phyloP scores from a whole-genome alignment of 352 stramenopile species.

The Phytophthora sp. region DNA sequence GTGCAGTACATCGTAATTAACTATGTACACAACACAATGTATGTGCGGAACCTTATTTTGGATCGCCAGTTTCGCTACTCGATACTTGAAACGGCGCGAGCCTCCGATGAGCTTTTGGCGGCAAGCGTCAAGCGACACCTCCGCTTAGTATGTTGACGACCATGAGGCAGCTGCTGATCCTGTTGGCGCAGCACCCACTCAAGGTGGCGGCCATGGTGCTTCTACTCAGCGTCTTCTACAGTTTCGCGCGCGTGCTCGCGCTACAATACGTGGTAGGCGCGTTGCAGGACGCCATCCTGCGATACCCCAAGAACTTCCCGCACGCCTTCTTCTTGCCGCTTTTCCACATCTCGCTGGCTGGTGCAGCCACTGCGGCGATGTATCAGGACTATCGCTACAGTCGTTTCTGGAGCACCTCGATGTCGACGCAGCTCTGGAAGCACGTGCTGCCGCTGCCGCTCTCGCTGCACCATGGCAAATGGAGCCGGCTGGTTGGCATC shows the following conservation, averaged over 20 bases:
- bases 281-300: conserved; percentile 55
- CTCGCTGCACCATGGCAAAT: conserved; percentile 52
- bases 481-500: conserved; percentile 66
- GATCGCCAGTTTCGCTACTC: conserved; percentile 2
- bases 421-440: conserved; percentile 45
- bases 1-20: conserved; percentile 9
- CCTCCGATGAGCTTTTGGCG: too few species aligned
- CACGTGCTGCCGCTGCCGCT: conserved; percentile 72
- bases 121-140: too few species aligned
- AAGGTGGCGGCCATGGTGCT: conserved; percentile 58
- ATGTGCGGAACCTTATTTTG: conserved; percentile 9
- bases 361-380: conserved; percentile 44
- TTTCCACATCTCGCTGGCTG: conserved; percentile 50
- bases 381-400: conserved; percentile 49
- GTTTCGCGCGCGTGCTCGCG: conserved; percentile 69
- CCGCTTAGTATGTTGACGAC: background rate
- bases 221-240: conserved; percentile 66
- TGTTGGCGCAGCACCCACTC: conserved; percentile 65
- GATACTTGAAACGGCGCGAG: conserved; percentile 30
- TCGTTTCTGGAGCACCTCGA: conserved; percentile 37
- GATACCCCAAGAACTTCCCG: conserved; percentile 64
- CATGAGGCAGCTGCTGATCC: conserved; percentile 59
- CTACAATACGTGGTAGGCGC: conserved; percentile 60
- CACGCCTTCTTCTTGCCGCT: conserved; percentile 62
- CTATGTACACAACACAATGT: background rate